Base-by-base conservation (phyloP, 2,329 filamentous ascomycete genomes). In the Huntiella decipiens region DNA sequence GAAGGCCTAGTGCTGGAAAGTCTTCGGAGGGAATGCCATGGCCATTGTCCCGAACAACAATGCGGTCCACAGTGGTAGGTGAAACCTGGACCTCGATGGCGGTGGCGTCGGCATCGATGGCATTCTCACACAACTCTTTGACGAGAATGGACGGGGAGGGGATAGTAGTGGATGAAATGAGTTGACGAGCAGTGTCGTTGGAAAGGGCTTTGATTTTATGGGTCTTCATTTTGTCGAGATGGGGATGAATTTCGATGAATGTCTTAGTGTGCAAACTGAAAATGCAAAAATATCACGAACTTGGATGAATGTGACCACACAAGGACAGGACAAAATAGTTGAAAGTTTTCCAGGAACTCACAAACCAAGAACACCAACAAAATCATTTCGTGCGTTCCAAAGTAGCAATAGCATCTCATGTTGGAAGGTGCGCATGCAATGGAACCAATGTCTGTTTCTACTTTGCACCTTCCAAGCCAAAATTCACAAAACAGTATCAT, bases 101-200 rank as follows among this genome's bases (percentile, higher is more conserved):
- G 2, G 71, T 79, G 10, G 82, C 79, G 44, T 68, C 65, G 5
- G 81, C 79, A 58, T 88, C 82, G 15, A 87, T 68, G 38, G 80
- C 69, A 58, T 88, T 87, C 53, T 87, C 82, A 31, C 87, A 59
- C 3, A 87, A 72, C 59, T 87, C 82, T 56, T 87, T 87, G 53
- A 85, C 70, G 2, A 83, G 61, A 8, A 71, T 69, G 10, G 66
- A 61, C 0, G 81, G 69, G 5, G 73, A 71, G 4, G 69, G 65
- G 43, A 86, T 67, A 39, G 69, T 66, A 52, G 77, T 66, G 2
- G 72, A 66, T 5, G 79, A 74, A 33, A 74, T 70, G 5, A 87
- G 64, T 8, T 73, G 67, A 40, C 68, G 67, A 16, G 69, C 62
- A 11, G 70, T 66, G 3, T 64, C 59, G 34, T 62, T 54, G 2